Evolutionary conservation across 352 stramenopile species (phyloP).

Genomic region (Thraustochytrium sp.): DNA sequence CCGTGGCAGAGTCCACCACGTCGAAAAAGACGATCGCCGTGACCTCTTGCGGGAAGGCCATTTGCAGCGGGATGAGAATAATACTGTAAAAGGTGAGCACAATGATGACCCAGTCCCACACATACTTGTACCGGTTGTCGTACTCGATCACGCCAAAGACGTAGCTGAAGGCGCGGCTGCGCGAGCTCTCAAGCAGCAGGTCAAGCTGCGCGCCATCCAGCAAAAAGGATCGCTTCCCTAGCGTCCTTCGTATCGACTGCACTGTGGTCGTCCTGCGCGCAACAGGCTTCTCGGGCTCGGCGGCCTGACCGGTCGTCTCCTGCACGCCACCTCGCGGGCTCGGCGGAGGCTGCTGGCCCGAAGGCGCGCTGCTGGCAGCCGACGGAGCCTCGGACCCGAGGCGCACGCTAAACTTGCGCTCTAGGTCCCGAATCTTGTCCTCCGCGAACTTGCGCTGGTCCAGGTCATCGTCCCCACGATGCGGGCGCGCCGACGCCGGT

Average conservation of each 20-base stretch:
- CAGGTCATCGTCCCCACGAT: background rate
- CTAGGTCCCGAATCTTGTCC: background rate
- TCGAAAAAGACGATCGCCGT: background rate
- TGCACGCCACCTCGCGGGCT: too few species aligned
- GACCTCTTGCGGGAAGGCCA: conserved; percentile 7
- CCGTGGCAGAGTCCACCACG: background rate
- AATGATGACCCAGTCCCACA: conserved; percentile 37
- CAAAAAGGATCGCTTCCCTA: background rate
- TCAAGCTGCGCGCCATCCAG: background rate
- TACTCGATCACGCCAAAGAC: conserved; percentile 3
- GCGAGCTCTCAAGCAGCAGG: background rate
- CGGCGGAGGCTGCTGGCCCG: too few species aligned
- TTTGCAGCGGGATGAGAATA: conserved; percentile 18
- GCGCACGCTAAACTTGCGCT: background rate
- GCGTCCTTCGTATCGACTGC: too few species aligned
- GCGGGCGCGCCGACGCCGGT: background rate
- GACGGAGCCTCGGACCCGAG: too few species aligned
- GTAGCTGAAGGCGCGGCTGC: too few species aligned
- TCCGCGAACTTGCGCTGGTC: background rate
- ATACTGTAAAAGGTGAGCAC: conserved; percentile 25
- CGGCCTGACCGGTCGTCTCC: too few species aligned
- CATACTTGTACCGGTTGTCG: conserved; percentile 27
- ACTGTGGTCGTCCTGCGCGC: too few species aligned
- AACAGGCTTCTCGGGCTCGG: too few species aligned
- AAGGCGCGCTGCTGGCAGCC: too few species aligned